Percentiles rank a stretch among this genome's conserved stretches.
phyloP scores from a whole-genome alignment of 148 eudicot species.

The Fagopyrum tataricum region DNA sequence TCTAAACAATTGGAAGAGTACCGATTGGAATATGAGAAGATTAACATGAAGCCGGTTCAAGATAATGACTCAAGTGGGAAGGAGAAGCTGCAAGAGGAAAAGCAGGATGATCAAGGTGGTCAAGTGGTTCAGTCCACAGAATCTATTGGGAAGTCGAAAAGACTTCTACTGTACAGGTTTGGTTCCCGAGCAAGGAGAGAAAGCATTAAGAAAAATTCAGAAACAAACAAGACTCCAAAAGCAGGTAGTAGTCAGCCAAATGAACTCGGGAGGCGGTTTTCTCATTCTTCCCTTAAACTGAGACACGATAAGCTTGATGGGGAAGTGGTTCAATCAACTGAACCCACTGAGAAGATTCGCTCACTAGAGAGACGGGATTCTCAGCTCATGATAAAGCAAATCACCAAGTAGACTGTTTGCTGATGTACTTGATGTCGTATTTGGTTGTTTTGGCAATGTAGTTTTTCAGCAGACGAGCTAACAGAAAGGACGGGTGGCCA shows the following conservation, averaged over 20 bases:
- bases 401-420: constrained; percentile 20
- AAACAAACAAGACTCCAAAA: constrained; percentile 2
- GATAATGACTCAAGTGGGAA: constrained; percentile 27
- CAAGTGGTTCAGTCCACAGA: constrained; percentile 20
- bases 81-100: constrained; percentile 32
- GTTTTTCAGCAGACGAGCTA: background rate
- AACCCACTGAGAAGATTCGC: constrained; percentile 1
- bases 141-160: constrained; percentile 17
- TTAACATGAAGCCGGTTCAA: constrained; percentile 39
- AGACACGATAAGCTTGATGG: constrained; percentile 31
- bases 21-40: constrained; percentile 62
- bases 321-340: constrained; percentile 17
- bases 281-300: constrained; percentile 20
- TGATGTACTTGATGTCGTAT: too few relatives aligned
- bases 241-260: constrained; percentile 17
- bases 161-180: constrained; percentile 11
- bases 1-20: constrained; percentile 69
- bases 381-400: constrained; percentile 26
- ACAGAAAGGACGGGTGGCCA: background rate
- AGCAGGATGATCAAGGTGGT: constrained; percentile 27
- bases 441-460: background rate
- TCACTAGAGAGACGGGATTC: constrained; percentile 30
- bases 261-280: constrained; percentile 18
- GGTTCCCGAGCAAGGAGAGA: constrained; percentile 11
- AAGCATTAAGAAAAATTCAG: constrained; percentile 6